Percentiles rank a stretch among this genome's conserved stretches.
Evolutionary conservation across 345 rosid species (phyloP).

Genomic region (Lumnitzera racemosa): DNA sequence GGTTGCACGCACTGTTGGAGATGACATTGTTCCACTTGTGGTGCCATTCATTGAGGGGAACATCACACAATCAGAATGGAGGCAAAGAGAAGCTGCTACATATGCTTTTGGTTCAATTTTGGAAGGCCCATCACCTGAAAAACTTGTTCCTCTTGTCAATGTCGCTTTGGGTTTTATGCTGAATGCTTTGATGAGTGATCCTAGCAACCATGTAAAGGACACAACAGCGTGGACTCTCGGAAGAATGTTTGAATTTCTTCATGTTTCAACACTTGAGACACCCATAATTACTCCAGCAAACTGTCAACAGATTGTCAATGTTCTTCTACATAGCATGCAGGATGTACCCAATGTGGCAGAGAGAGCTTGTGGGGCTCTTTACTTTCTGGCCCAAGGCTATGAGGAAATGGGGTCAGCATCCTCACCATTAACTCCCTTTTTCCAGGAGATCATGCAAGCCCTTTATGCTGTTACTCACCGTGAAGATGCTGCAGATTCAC

Average conservation of each 20-base stretch:
- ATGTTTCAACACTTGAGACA: conserved; percentile 59
- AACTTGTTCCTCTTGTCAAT: conserved; percentile 71
- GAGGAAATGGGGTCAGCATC: conserved; percentile 65
- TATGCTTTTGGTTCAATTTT: conserved; percentile 91
- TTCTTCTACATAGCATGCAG: conserved; percentile 62
- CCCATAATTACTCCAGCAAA: conserved; percentile 63
- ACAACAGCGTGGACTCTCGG: conserved; percentile 95
- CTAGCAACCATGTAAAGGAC: conserved; percentile 85
- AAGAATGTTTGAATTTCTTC: conserved; percentile 86
- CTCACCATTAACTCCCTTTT: conserved; percentile 61
- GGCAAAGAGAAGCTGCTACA: conserved; percentile 85
- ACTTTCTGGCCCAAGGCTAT: conserved; percentile 90
- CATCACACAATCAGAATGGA: conserved; percentile 73
- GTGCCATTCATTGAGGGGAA: conserved; percentile 87
- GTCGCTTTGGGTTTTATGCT: conserved; percentile 78
- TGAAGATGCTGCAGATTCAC: conserved; percentile 57
- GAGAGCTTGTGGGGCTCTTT: conserved; percentile 91
- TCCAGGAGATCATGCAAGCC: conserved; percentile 51
- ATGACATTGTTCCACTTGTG: conserved; percentile 77
- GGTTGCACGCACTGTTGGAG: conserved; percentile 92
- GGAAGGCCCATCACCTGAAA: conserved; percentile 77
- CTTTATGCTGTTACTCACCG: conserved; percentile 74
- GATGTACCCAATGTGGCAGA: conserved; percentile 86
- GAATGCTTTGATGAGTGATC: conserved; percentile 59
- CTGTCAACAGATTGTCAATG: conserved; percentile 47